Evolutionary conservation across 164 flowering plant species (phyloP), one percentile per base, ranked within the genome.

Genomic region (Vitis cinerea): DNA sequence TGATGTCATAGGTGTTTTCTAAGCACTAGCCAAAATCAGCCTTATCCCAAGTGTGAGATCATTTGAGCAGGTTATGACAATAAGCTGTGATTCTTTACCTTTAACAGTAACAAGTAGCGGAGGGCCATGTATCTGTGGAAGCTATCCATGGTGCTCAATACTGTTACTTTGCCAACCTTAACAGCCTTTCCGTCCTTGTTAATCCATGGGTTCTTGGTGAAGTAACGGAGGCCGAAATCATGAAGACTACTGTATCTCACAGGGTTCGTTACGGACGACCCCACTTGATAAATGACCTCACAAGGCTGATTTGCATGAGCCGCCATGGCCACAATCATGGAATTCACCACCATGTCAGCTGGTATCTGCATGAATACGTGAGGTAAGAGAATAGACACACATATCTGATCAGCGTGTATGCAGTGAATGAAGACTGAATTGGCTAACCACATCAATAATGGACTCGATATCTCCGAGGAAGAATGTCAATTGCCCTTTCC

Each of bases 291-390:
- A 3, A 89, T 80, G 11, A 47, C 50, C 23, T 69, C 58, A 1
- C 61, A 23, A 1, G 77, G 74, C 37, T 83, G 68, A 56, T 78
- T 69, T 14, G 82, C 82, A 76, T 89, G 88, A 49, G 75, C 82
- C 3, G 64, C 84, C 80, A 87, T 88, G 0, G 92, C 80, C 30
- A 76, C 85, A 0, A 93, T 72, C 50, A 88, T 86, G 1, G 94
- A 79, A 80, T 93, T 93, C 70, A 86, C 91, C 69, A 91, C 98
- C 91, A 90, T 87, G 61, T 93, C 97, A 10, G 92, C 95, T 8
- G 98, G 98, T 16, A 93, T 85, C 98, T 93, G 86, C 67, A 60
- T 3, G 60, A 4, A 10, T 14, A 5, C 8, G 14, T 49, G 44
- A 16, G 2, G 14, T 29, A 44, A 51, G 30, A 37, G 53, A 12